These are phyloP conservation scores for Akebia trifoliata DNA, from an alignment of 164 flowering plant genomes.

Conservation along the genomic window DNA sequence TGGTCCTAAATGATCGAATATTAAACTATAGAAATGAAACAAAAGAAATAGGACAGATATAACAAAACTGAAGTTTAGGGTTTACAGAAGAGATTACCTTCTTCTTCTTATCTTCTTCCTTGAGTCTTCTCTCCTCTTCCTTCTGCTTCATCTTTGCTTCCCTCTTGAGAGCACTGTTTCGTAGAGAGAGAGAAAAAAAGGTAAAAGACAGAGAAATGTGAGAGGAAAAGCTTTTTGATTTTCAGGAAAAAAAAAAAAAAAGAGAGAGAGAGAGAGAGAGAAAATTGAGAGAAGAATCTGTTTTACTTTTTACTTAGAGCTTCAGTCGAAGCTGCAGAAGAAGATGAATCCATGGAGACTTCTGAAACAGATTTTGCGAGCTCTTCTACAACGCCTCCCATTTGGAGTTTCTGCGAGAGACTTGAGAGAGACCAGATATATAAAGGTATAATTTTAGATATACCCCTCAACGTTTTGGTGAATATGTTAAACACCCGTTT, in stretches of 20 bases:
- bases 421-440: too few species aligned
- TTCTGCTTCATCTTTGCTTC: conserved; percentile 50
- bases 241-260: not conserved
- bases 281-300: not conserved
- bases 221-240: too few species aligned
- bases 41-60: not conserved
- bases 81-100: conserved; percentile 16
- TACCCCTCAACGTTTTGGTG: too few species aligned
- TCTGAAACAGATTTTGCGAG: conserved; percentile 23
- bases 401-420: too few species aligned
- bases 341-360: conserved; percentile 22
- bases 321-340: conserved; percentile 18
- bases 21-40: not conserved
- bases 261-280: not conserved
- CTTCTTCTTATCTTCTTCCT: conserved; percentile 45
- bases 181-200: not conserved
- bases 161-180: conserved; percentile 50
- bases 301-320: conserved; percentile 50
- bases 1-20: too few species aligned
- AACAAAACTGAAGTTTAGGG: not conserved
- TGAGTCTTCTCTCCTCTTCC: conserved; percentile 55
- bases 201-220: conserved; percentile 1
- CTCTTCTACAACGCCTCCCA: conserved; percentile 28
- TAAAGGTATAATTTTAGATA: too few species aligned
- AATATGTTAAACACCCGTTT: too few species aligned